phyloP scores from a whole-genome alignment of 2,329 filamentous ascomycete genomes.

The Pyrenochaeta sp. region DNA sequence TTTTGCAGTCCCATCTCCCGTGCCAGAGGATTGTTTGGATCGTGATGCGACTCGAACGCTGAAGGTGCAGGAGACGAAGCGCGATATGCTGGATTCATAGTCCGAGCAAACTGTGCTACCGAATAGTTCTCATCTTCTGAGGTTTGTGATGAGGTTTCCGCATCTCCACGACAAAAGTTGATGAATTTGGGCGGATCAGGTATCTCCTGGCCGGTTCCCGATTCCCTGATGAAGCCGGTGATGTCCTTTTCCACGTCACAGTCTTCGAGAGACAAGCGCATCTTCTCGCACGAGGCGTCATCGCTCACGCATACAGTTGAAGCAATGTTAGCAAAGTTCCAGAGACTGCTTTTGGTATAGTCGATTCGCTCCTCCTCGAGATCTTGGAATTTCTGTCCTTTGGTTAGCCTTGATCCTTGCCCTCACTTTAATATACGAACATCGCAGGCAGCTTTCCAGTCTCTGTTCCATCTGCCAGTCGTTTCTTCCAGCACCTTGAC shows the following conservation, averaged over 20 bases:
- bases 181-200: conserved; percentile 97
- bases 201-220: conserved; percentile 94
- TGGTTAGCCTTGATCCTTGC: conserved; percentile 11
- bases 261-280: conserved; percentile 88
- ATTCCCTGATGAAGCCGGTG: conserved; percentile 82
- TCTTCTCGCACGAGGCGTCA: conserved; percentile 91
- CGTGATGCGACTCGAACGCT: conserved; percentile 89
- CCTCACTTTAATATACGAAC: conserved; percentile 45
- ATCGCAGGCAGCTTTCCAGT: conserved; percentile 96
- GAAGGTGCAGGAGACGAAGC: conserved; percentile 97
- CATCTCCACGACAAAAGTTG: conserved; percentile 94
- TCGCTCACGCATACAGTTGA: conserved; percentile 98
- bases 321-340: conserved; percentile 97
- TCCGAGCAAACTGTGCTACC: conserved; percentile 93
- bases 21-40: conserved; percentile 78
- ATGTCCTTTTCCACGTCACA: conserved; percentile 99
- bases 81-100: conserved; percentile 93
- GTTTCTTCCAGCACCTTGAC: conserved; percentile 96
- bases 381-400: conserved; percentile 88
- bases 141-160: conserved; percentile 80
- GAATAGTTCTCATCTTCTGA: conserved; percentile 92
- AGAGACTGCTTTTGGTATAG: conserved; percentile 96
- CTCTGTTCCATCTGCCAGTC: conserved; percentile 93
- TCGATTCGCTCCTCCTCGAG: conserved; percentile 96
- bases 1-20: conserved; percentile 69